Evolutionary conservation across 148 eudicot species (phyloP), one percentile per base, ranked within the genome.

Genomic region (Beta vulgaris): DNA sequence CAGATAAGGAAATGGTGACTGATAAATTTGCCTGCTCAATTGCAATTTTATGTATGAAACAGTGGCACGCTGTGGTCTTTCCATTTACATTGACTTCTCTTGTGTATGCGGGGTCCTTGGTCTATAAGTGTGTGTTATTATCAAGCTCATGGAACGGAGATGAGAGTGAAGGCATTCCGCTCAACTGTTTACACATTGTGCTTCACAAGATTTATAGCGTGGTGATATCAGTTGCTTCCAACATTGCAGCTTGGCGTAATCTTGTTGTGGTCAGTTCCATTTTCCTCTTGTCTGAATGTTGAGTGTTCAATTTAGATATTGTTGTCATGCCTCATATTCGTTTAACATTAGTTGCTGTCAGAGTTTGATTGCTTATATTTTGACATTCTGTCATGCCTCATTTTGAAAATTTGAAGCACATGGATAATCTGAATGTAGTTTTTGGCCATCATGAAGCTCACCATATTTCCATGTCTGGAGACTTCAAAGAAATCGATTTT

Each of bases 51-150:
- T 93, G 77, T 89, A 70, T 87, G 82, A 79, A 84, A 88, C 98
- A 95, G 98, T 89, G 93, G 92, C 89, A 77, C 70, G 91, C 98
- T 75, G 80, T 87, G 86, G 79, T 87, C 67, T 68, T 81, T 64
- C 93, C 98, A 77, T 82, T 90, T 75, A 73, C 77, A 18, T 82
- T 95, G 89, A 95, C 98, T 42, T 90, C 93, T 76, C 85, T 91
- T 75, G 86, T 95, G 90, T 92, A 95, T 69, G 74, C 84, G 73
- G 98, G 97, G 26, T 89, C 98, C 58, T 77, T 95, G 60, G 59
- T 83, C 74, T 79, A 77, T n/a, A 95, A 89, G 77, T 80, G 73
- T 78, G 44, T 88, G 36, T 68, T 77, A 46, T 48, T 86, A 82
- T 72, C 87, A 35, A 81, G 75, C 55, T 86, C 78, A 23, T 84